Percentiles rank a stretch among this genome's conserved stretches.
phyloP scores from a whole-genome alignment of 495 filamentous ascomycete genomes.

The Pyrenula massariospora region DNA sequence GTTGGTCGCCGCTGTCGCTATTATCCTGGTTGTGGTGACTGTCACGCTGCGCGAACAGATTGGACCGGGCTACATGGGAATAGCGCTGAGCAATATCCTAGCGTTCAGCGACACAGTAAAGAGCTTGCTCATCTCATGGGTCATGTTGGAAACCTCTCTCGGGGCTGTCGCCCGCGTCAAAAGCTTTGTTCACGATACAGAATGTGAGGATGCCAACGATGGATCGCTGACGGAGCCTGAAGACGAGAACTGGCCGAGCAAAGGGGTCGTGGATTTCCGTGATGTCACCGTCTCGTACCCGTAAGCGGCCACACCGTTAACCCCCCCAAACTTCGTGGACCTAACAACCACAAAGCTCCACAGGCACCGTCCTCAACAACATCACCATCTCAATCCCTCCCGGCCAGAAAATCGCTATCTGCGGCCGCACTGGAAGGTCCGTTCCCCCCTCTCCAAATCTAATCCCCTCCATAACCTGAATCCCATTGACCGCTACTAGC shows the following conservation, averaged over 20 bases:
- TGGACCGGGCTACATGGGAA: slow-evolving; percentile 10
- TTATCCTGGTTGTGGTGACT: slow-evolving; percentile 15
- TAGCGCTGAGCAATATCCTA: neutral
- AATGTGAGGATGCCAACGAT: slow-evolving; percentile 19
- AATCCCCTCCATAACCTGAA: too few relatives aligned
- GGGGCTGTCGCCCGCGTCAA: slow-evolving; percentile 35
- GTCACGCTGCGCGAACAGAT: slow-evolving; percentile 15
- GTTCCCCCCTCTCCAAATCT: too few relatives aligned
- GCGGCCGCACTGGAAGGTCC: slow-evolving; percentile 22
- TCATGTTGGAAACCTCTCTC: slow-evolving; percentile 36
- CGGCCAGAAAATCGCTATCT: slow-evolving; percentile 30
- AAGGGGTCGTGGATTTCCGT: slow-evolving; percentile 39
- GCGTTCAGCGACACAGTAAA: neutral
- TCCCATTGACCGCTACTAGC: slow-evolving; percentile 21
- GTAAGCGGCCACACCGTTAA: too few relatives aligned
- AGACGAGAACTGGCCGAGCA: slow-evolving; percentile 40
- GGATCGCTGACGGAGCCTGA: slow-evolving; percentile 20
- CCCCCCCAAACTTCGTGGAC: neutral
- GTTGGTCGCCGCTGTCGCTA: slow-evolving; percentile 19
- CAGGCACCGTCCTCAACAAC: neutral
- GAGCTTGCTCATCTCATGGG: slow-evolving; percentile 30
- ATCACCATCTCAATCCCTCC: slow-evolving; percentile 9
- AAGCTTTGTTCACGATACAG: slow-evolving; percentile 20
- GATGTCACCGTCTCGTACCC: slow-evolving; percentile 23
- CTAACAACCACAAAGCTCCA: too few relatives aligned